Base-by-base conservation (phyloP, 2,329 filamentous ascomycete species). In the Colletotrichum tamarilloi region DNA sequence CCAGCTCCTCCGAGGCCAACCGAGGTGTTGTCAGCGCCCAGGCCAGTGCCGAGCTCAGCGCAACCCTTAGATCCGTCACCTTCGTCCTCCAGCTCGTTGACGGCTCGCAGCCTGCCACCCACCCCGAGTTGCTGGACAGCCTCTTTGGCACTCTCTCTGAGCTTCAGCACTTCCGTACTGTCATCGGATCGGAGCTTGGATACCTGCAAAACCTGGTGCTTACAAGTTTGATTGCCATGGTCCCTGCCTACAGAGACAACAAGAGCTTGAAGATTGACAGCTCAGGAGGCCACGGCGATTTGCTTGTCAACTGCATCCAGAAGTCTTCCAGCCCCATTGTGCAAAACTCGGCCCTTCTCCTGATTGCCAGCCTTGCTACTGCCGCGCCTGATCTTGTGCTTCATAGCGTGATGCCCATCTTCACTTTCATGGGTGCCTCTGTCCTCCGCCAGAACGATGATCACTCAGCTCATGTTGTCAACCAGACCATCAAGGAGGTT, bases 401-500 rank as follows among this genome's bases (percentile, higher is more conserved):
- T 70, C 96, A 99, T 83, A 98, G 95, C 77, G 94, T 99, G 67
- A 99, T 99, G 97, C 97, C 97, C 14, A 96, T 99, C 65, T 99
- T 99, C 84, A 98, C 97, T 0, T 98, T 98, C 81, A 98, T 98
- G 92, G 95, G 96, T 55, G 93, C 93, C 56, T 98, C 94, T 4
- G 92, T 98, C 24, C 88, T 99, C 62, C 92, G 94, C 62, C 96
- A 98, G 84, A 95, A 94, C 77, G 97, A 99, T 78, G 96, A 98
- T 77, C 98, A 98, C 84, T 98, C 97, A 26, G 95, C 95, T 14
- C 94, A 98, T 81, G 96, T 99, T 38, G 96, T 98, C 71, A 95
- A 97, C 78, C 95, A 95, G 85, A 98, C 97, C 1, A 95, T 99
- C 77, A 94, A 95, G 74, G 93, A 96, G 77, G 95, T 99, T 26